Base-by-base conservation (phyloP, 2,329 filamentous ascomycete genomes). In the Cryphonectria naterciae region DNA sequence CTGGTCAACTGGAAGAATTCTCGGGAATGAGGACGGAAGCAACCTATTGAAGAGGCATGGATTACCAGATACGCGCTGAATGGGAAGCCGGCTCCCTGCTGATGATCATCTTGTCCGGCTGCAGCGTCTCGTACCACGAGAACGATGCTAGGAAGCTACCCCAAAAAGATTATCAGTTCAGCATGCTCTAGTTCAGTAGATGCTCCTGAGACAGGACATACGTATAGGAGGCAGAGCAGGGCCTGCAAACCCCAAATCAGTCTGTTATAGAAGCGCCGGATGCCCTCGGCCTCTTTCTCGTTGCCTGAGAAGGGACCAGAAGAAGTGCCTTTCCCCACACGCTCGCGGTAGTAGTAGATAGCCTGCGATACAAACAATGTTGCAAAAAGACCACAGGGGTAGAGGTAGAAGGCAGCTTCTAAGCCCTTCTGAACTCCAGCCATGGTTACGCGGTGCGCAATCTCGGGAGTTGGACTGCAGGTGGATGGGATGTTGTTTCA, bases 381-480 rank as follows among this genome's bases (percentile, higher is more conserved):
- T 4, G 76, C 69, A 63, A 84, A 82, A 11, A 84, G 77, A 6
- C 78, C 76, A 56, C 79, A 79, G 0, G 82, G 82, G 70, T 84
- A 83, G 67, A 80, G 68, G 66, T 84, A 84, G 73, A 83, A 84
- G 71, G 79, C 80, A 10, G 80, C 75, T 71, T 80, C 76, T 65
- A 83, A 74, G 52, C 79, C 82, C 58, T 79, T 70, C 74, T 82
- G 75, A 63, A 74, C 73, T 70, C 70, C 72, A 62, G 71, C 71
- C 71, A 72, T 72, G 19, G 41, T 32, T 39, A 35, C 25, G 56
- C 41, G 39, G 28, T 49, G 41, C 28, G n/a, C 41, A 49, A 52
- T 32, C 4, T 32, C 41, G 39, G 22, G 39, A 49, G 15, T 49
- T 22, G 28, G 43, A 13, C 35, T 8, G 28, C 43, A 22, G 43